Conservation (phyloP, 1,284 basidiomycete genomes). For the Fistulinella cinereoalba region DNA sequence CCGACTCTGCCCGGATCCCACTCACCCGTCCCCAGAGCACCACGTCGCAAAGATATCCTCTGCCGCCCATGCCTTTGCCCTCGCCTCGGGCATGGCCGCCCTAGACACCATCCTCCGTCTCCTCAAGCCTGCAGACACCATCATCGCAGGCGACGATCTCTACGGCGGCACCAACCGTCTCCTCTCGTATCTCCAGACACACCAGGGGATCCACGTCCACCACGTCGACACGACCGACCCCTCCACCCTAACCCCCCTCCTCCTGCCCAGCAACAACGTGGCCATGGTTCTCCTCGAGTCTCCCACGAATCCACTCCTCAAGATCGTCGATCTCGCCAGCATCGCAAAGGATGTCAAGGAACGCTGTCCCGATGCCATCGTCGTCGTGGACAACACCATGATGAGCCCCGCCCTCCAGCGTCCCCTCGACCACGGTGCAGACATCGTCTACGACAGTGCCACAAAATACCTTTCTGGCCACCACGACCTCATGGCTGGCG, state of each 20-base stretch:
- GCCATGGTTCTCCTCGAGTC: conserved; percentile 96
- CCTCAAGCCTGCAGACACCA: conserved; percentile 91
- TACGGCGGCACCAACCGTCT: conserved; percentile 98
- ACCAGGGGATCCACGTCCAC: conserved; percentile 87
- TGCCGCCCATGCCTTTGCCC: conserved; percentile 83
- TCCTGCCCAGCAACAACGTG: conserved; percentile 65
- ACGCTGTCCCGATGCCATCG: conserved; percentile 74
- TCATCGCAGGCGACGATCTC: conserved; percentile 96
- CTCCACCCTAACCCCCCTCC: conserved; percentile 57
- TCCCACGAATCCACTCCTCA: conserved; percentile 96
- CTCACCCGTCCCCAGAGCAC: conserved; percentile 60
- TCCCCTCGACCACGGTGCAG: conserved; percentile 93
- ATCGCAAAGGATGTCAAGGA: conserved; percentile 83
- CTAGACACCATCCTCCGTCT: conserved; percentile 93
- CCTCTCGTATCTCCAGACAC: conserved; percentile 84
- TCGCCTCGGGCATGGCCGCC: conserved; percentile 97
- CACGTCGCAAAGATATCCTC: conserved; percentile 95
- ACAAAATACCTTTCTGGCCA: conserved; percentile 99
- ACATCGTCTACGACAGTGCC: conserved; percentile 96
- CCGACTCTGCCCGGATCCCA: neutral
- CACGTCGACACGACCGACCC: conserved; percentile 93
- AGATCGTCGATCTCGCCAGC: conserved; percentile 87
- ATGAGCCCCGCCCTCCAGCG: conserved; percentile 99
- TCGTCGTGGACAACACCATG: conserved; percentile 99
- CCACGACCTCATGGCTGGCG: conserved; percentile 98